Evolutionary conservation across 371 early-diverging fungal species (phyloP), one percentile per base, ranked within the genome.

Genomic region (Syncephalis plumigaleata): DNA sequence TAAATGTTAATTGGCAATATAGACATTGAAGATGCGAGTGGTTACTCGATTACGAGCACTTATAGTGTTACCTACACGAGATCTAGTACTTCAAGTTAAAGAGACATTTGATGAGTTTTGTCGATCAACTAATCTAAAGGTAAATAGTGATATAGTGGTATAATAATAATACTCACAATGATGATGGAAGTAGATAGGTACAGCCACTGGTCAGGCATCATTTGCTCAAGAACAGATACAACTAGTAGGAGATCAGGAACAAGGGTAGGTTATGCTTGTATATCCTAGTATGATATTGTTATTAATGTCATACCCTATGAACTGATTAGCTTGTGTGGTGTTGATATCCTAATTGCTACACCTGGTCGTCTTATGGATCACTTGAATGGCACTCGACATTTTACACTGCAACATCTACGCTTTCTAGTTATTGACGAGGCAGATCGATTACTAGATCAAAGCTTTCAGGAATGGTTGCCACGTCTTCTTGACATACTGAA

Each of bases 331-430:
- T 44, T 21, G 9, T 38, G 83, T 56, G 52, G 67, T 39, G 77
- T 92, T 7, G 95, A 96, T 61, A 81, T 99, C 42, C 50, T 99
- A 36, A 77, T 99, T 25, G 77, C 92, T 11, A 96, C 98, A 36
- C 98, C 98, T 8, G 97, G 97, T 25, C 76, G 96, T 47, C 59
- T 98, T 50, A 75, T 88, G 25, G 97, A 96, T 58, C 94, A 92
- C 53, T 57, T 92, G 47, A 63, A 70, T 24, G 65, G 68, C 1
- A 94, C 94, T 20, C 80, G 72, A 5, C 85, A 84, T 53, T 90
- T 91, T 54, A 86, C 84, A n/a, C 63, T 95, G 20, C 79, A 83
- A 40, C 91, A 95, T 58, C 57, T 95, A 44, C 70, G 87, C 46
- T 92, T 81, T 56, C 59, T 92, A 63, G 58, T 84, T 23, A 73